A percentile compares a stretch with the other conserved stretches of the same genome.
Evolutionary conservation across 495 filamentous ascomycete genomes (phyloP).

Genomic region (Mytilinidion resinicola): DNA sequence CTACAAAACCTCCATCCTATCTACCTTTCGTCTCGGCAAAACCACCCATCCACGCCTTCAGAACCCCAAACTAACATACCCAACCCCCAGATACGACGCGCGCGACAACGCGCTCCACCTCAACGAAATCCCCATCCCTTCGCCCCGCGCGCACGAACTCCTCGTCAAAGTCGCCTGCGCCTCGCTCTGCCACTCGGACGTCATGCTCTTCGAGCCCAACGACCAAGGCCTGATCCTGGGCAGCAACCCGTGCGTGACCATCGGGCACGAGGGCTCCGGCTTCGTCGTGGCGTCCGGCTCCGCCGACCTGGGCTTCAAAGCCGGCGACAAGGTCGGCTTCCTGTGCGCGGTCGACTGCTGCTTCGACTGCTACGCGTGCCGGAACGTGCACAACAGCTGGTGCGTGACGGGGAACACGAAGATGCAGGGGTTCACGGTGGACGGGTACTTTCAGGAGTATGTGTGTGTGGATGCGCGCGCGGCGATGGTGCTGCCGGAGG

Average conservation of each 20-base stretch:
- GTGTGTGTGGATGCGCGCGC: conserved; percentile 24
- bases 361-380: conserved; percentile 28
- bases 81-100: conserved; percentile 15
- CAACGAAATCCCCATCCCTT: conserved; percentile 26
- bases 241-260: conserved; percentile 22
- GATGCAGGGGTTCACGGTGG: conserved; percentile 29
- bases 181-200: conserved; percentile 32
- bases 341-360: conserved; percentile 30
- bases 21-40: too few relatives aligned
- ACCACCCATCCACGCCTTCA: too few relatives aligned
- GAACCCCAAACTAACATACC: too few relatives aligned
- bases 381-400: conserved; percentile 15
- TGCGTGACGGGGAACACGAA: conserved; percentile 25
- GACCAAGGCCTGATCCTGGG: conserved; percentile 26
- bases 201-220: conserved; percentile 33
- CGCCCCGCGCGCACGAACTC: conserved; percentile 25
- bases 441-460: conserved; percentile 34
- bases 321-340: conserved; percentile 30
- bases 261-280: conserved; percentile 31
- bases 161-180: conserved; percentile 30
- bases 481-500: conserved; percentile 25
- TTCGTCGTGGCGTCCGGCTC: conserved; percentile 21
- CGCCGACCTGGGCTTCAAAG: conserved; percentile 26
- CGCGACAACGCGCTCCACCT: conserved; percentile 26
- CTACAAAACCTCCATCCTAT: too few relatives aligned